Evolutionary conservation across 495 filamentous ascomycete species (phyloP).

Genomic region (Aspergillus kassunensis): DNA sequence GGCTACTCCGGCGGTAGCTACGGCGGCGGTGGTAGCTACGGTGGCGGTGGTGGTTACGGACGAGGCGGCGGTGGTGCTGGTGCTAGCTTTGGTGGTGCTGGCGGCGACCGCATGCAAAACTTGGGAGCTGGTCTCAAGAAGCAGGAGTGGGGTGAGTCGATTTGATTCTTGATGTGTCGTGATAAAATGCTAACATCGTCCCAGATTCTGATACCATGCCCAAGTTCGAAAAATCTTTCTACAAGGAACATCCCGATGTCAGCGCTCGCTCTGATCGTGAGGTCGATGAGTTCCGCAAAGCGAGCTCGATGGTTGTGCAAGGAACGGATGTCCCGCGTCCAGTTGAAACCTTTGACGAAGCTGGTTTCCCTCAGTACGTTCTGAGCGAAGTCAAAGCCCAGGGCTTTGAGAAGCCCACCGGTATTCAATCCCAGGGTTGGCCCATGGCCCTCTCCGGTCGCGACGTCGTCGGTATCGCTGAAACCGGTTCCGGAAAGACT

Average conservation of each 20-base stretch:
- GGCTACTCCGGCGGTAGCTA: conserved; percentile 38
- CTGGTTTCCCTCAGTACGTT: conserved; percentile 92
- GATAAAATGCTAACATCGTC: conserved; percentile 24
- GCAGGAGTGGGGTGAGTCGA: conserved; percentile 75
- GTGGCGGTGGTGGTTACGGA: conserved; percentile 45
- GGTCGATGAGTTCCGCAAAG: conserved; percentile 79
- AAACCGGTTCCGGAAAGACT: conserved; percentile 99
- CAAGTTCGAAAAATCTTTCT: conserved; percentile 99
- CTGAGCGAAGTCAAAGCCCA: conserved; percentile 98
- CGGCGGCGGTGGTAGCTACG: conserved; percentile 46
- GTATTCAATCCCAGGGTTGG: conserved; percentile 98
- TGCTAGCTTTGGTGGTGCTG: conserved; percentile 54
- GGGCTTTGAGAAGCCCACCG: conserved; percentile 85
- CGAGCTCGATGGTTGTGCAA: conserved; percentile 73
- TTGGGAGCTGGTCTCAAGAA: conserved; percentile 81
- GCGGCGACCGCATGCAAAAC: conserved; percentile 90
- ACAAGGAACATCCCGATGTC: conserved; percentile 87
- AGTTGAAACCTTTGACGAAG: conserved; percentile 95
- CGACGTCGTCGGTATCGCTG: conserved; percentile 98
- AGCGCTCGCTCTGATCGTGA: conserved; percentile 68
- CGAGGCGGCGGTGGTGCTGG: conserved; percentile 48
- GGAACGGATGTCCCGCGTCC: conserved; percentile 82
- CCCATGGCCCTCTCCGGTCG: conserved; percentile 98
- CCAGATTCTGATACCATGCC: conserved; percentile 74
- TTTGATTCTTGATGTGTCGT: neutral